Base-by-base conservation (phyloP, 2,329 filamentous ascomycete genomes). In the Aspergillus pseudonomiae region DNA sequence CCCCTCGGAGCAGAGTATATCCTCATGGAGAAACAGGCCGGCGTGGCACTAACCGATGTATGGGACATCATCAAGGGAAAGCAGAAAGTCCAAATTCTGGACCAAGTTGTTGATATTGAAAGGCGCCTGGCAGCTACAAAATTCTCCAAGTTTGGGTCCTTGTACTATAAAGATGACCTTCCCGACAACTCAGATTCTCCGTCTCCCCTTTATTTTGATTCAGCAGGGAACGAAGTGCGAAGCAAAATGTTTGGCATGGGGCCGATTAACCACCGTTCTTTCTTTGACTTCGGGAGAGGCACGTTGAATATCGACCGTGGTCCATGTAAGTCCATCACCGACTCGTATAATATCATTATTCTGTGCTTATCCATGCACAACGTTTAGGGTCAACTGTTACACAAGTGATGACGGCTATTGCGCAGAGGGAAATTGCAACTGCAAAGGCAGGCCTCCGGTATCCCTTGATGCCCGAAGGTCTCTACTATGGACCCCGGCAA, bases 1-100 rank as follows among this genome's bases (percentile, higher is more conserved):
- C 61, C 72, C 56, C 70, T 77, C 55, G 74, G 76, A 14, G 75
- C 75, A 46, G 76, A 79, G 67, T 79, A 75, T 54, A 74, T 80
- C 43, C 69, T 80, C 26, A 78, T 78, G 73, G 77, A 77, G 61
- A 71, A 74, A 24, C 57, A 67, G 9, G 28, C 65, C 16, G 68
- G 68, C 1, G 43, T 66, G 12, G 32, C 64, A 34, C 65, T 72
- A 30, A 65, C 53, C 3, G 62, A 71, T 58, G 60, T 70, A 52
- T 73, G 67, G 70, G 62, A 64, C 3, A 54, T 4, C 26, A 62
- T 71, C 30, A 68, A 66, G 56, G 67, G 64, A 46, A 68, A 68
- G 28, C 62, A 68, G 32, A 72, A 70, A 63, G 66, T 59, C n/a
- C 64, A 67, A 39, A 57, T 70, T 26, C n/a, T 70, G 39, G 39